Conservation (phyloP, 495 filamentous ascomycete species). For the Barbatosphaeria neglecta region DNA sequence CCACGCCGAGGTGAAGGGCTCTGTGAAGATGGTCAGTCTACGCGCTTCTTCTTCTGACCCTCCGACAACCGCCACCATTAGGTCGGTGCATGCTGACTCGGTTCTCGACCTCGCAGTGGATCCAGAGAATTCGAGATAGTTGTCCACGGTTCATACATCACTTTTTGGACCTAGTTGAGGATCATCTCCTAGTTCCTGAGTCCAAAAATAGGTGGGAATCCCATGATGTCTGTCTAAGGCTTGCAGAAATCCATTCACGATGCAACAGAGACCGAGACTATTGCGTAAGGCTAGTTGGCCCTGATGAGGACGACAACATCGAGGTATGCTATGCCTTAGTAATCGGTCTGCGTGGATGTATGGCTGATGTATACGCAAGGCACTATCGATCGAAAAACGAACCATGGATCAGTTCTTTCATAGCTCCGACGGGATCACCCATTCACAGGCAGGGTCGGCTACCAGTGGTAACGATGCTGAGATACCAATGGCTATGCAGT, state of each 20-base stretch:
- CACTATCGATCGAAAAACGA: not conserved
- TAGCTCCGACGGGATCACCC: not conserved
- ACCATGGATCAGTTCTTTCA: not conserved
- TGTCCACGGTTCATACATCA: not conserved
- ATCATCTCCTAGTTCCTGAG: not conserved
- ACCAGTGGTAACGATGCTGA: too few relatives aligned
- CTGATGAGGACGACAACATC: not conserved
- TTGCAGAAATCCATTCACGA: not conserved
- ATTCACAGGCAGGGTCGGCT: too few relatives aligned
- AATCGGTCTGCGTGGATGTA: not conserved
- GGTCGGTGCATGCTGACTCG: not conserved
- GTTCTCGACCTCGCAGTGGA: not conserved
- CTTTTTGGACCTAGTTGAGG: not conserved
- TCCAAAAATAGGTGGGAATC: not conserved
- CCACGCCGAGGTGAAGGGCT: not conserved
- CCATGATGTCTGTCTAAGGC: not conserved
- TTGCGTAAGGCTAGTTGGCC: not conserved
- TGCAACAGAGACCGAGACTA: not conserved
- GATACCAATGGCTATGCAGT: too few relatives aligned
- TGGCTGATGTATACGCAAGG: not conserved
- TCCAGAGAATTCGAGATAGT: not conserved
- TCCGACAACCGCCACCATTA: not conserved
- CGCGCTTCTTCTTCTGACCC: not conserved
- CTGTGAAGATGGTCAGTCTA: not conserved
- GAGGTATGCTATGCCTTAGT: not conserved